These are phyloP conservation scores for Ascochyta pisi DNA, from an alignment of 2,329 filamentous ascomycete genomes.

Conservation along the genomic window DNA sequence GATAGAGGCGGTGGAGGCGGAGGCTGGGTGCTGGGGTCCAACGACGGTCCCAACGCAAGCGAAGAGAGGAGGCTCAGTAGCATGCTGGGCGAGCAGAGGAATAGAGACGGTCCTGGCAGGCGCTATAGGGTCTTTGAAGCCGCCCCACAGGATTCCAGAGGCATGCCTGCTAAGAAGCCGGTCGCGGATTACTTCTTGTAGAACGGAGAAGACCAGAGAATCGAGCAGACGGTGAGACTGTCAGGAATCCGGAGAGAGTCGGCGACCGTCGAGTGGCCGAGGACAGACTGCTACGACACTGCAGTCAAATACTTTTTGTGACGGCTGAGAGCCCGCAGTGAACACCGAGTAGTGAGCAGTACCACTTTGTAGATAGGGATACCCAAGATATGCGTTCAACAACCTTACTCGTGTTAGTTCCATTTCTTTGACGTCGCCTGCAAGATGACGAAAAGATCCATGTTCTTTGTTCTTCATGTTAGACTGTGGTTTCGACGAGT, in stretches of 20 bases:
- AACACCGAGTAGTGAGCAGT: background rate
- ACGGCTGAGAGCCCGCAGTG: background rate
- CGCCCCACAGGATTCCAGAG: slow-evolving; percentile 91
- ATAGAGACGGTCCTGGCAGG: slow-evolving; percentile 75
- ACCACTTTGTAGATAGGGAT: slow-evolving; percentile 1
- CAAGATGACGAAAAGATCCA: too few relatives aligned
- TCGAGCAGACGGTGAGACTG: background rate
- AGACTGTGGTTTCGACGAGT: too few relatives aligned
- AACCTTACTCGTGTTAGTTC: background rate
- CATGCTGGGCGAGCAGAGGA: slow-evolving; percentile 50
- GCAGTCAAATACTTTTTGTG: background rate
- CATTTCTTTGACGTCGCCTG: too few relatives aligned
- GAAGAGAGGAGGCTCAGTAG: slow-evolving; percentile 39
- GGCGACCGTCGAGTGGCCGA: background rate
- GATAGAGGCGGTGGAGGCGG: slow-evolving; percentile 61
- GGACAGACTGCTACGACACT: background rate
- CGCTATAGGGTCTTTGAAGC: slow-evolving; percentile 96
- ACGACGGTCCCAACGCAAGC: slow-evolving; percentile 47
- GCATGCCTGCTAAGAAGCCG: slow-evolving; percentile 99
- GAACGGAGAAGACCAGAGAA: slow-evolving; percentile 10
- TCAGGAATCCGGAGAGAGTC: background rate
- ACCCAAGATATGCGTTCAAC: background rate
- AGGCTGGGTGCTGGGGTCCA: slow-evolving; percentile 46
- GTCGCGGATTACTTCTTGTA: slow-evolving; percentile 94
- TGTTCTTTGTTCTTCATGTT: too few relatives aligned